A percentile compares a stretch with the other conserved stretches of the same genome.
Conservation (phyloP, 116 monocot species). For the Phalaenopsis hybrid region DNA sequence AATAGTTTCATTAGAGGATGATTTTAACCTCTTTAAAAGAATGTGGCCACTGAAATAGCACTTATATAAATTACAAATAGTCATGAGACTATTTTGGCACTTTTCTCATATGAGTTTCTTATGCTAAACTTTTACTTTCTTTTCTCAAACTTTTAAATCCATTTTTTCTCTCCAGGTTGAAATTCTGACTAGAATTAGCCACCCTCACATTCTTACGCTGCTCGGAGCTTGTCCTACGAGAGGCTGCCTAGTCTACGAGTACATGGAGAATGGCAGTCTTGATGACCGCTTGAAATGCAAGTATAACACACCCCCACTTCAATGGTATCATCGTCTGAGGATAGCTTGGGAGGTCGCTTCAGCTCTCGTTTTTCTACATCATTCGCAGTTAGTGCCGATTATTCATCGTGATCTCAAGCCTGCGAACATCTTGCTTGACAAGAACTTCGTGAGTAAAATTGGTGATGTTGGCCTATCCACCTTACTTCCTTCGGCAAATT, state of each 20-base stretch:
- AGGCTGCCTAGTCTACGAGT: slow-evolving; percentile 31
- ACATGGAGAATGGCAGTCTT: slow-evolving; percentile 34
- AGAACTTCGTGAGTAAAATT: slow-evolving; percentile 25
- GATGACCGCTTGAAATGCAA: slow-evolving; percentile 28
- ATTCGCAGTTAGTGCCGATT: slow-evolving; percentile 20
- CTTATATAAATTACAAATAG: too few species aligned
- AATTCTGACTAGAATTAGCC: slow-evolving; percentile 21
- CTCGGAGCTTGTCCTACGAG: slow-evolving; percentile 26
- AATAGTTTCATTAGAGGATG: too few species aligned
- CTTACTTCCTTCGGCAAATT: slow-evolving; percentile 13
- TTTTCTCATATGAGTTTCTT: neutral
- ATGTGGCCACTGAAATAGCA: too few species aligned
- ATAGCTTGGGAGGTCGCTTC: slow-evolving; percentile 28
- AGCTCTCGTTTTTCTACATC: slow-evolving; percentile 29
- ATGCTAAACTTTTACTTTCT: neutral
- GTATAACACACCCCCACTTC: slow-evolving; percentile 15
- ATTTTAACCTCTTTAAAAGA: too few species aligned
- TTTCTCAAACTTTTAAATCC: neutral
- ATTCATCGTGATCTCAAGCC: slow-evolving; percentile 35
- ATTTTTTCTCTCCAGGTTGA: slow-evolving; percentile 15
- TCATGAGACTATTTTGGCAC: too few species aligned
- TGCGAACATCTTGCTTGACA: slow-evolving; percentile 27
- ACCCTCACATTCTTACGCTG: slow-evolving; percentile 21
- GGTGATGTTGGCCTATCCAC: slow-evolving; percentile 33
- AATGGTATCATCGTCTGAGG: slow-evolving; percentile 21